Conservation (phyloP, 805 yeast genomes). For the Metschnikowia drakensbergensis region DNA sequence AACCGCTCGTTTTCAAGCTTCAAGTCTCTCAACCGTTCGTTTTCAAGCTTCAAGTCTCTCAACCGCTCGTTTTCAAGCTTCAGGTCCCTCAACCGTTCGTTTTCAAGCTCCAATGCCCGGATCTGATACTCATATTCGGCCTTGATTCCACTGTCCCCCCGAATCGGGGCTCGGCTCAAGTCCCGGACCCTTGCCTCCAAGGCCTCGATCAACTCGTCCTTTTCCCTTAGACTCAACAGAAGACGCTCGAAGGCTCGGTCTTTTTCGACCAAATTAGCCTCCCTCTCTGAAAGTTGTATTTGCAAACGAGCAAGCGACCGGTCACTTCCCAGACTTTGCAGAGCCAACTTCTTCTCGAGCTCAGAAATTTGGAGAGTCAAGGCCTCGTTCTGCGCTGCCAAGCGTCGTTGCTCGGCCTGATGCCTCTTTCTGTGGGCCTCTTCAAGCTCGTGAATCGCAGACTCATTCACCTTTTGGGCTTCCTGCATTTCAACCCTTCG, state of each 20-base stretch:
- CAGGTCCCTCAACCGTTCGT: conserved; percentile 24
- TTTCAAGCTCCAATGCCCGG: conserved; percentile 26
- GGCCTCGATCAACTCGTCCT: conserved; percentile 35
- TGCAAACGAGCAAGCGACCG: conserved; percentile 37
- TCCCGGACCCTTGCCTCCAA: conserved; percentile 33
- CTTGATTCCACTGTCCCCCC: conserved; percentile 4
- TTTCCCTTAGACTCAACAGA: conserved; percentile 22
- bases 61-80: conserved; percentile 33
- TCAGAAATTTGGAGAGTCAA: conserved; percentile 34
- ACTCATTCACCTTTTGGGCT: conserved; percentile 17
- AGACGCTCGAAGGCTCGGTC: conserved; percentile 17
- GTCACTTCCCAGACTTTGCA: conserved; percentile 9
- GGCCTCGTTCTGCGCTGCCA: conserved; percentile 29
- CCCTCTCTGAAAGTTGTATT: conserved; percentile 20
- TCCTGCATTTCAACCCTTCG: conserved; percentile 14
- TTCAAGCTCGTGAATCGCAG: conserved; percentile 22
- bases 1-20: conserved; percentile 20
- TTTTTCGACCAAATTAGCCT: conserved; percentile 20
- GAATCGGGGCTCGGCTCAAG: conserved; percentile 17
- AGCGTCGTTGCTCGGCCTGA: conserved; percentile 22
- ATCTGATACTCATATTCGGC: conserved; percentile 10
- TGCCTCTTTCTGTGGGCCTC: conserved; percentile 19
- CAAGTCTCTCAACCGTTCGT: background rate
- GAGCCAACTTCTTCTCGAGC: conserved; percentile 30
- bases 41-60: background rate